Percentiles rank a stretch among this genome's conserved stretches.
phyloP scores from a whole-genome alignment of 257 asterid species.

The Solanum okadae region DNA sequence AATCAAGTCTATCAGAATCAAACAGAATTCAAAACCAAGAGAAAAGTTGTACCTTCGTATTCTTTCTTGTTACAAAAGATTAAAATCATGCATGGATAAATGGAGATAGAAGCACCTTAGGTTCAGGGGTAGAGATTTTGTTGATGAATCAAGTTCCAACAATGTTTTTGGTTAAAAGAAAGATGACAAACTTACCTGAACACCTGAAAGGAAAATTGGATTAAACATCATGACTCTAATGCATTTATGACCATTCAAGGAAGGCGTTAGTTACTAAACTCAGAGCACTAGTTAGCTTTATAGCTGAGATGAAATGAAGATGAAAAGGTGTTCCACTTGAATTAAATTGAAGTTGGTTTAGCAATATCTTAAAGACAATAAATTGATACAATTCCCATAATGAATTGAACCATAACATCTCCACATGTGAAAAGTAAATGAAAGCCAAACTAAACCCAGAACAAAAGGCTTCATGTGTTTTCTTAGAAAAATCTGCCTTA shows the following conservation, averaged over 20 bases:
- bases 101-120: background rate
- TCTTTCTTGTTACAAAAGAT: background rate
- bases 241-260: background rate
- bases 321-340: background rate
- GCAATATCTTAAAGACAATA: background rate
- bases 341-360: background rate
- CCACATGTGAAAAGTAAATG: background rate
- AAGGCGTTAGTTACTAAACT: background rate
- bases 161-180: background rate
- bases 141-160: background rate
- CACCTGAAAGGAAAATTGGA: background rate
- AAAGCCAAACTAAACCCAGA: background rate
- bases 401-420: background rate
- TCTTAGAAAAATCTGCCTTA: conserved; percentile 4
- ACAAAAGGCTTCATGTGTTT: background rate
- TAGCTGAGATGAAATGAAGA: background rate
- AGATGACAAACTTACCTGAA: background rate
- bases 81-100: background rate
- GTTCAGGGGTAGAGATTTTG: background rate
- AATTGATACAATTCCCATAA: background rate
- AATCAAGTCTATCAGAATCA: background rate
- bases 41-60: background rate
- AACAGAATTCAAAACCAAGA: background rate
- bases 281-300: background rate
- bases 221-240: background rate